Conservation (phyloP, 1,284 basidiomycete genomes). For the Naganishia albida region DNA sequence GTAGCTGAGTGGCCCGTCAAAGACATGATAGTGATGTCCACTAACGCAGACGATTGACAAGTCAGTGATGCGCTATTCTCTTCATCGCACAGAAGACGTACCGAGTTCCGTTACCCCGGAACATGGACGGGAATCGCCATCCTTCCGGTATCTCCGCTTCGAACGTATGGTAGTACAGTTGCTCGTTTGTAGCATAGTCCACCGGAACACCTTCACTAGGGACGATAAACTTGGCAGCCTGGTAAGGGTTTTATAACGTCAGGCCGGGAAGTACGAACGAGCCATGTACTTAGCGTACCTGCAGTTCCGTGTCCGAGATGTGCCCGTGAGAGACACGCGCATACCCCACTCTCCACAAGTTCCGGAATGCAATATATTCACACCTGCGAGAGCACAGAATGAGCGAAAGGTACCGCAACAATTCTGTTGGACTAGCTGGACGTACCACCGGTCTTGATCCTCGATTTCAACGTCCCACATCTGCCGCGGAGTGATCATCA, state of each 20-base stretch:
- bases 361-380: slow-evolving; percentile 83
- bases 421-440: slow-evolving; percentile 20
- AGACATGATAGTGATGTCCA: slow-evolving; percentile 47
- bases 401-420: background rate
- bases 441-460: slow-evolving; percentile 71
- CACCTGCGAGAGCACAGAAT: slow-evolving; percentile 60
- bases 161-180: slow-evolving; percentile 66
- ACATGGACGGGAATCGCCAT: slow-evolving; percentile 51
- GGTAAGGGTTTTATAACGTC: slow-evolving; percentile 65
- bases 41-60: slow-evolving; percentile 27
- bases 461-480: slow-evolving; percentile 73
- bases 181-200: slow-evolving; percentile 63
- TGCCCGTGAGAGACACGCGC: slow-evolving; percentile 47
- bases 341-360: slow-evolving; percentile 70
- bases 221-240: slow-evolving; percentile 77
- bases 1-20: slow-evolving; percentile 54
- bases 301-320: slow-evolving; percentile 53
- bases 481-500: slow-evolving; percentile 42
- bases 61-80: too few relatives aligned
- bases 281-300: slow-evolving; percentile 58
- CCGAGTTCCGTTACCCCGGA: slow-evolving; percentile 45
- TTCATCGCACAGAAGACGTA: slow-evolving; percentile 26
- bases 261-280: slow-evolving; percentile 67
- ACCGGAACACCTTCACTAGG: slow-evolving; percentile 62
- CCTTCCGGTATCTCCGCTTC: slow-evolving; percentile 66